phyloP scores from a whole-genome alignment of 2,329 filamentous ascomycete species.

The Epichloe sp. region DNA sequence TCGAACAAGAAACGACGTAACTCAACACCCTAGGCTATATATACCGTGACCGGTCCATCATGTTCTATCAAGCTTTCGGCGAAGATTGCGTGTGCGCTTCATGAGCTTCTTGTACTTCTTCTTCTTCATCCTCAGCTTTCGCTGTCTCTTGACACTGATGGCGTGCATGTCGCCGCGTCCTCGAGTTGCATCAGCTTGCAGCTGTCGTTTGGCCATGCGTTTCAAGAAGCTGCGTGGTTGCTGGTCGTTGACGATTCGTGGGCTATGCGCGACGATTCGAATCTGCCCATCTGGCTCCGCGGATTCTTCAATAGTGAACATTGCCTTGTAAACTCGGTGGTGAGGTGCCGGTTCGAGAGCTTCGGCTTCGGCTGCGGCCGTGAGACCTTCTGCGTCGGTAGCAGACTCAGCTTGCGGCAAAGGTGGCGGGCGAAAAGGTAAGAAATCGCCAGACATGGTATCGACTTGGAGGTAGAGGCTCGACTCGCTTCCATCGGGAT shows the following conservation, averaged over 20 bases:
- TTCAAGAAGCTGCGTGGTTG: conserved; percentile 49
- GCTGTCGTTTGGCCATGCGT: conserved; percentile 53
- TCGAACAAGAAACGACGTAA: conserved; percentile 12
- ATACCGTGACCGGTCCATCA: conserved; percentile 21
- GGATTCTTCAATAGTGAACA: conserved; percentile 56
- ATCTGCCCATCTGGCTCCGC: conserved; percentile 45
- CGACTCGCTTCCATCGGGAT: conserved; percentile 42
- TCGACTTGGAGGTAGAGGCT: conserved; percentile 55
- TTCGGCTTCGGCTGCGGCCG: conserved; percentile 20
- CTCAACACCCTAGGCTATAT: conserved; percentile 12
- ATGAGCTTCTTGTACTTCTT: conserved; percentile 99
- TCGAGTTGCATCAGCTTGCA: conserved; percentile 42
- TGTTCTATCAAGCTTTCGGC: conserved; percentile 67
- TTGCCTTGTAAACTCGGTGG: conserved; percentile 47
- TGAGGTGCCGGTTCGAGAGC: conserved; percentile 26
- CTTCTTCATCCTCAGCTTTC: conserved; percentile 99
- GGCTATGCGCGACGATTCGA: conserved; percentile 47
- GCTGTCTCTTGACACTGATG: conserved; percentile 83
- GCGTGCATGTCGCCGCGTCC: conserved; percentile 52
- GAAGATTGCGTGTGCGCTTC: conserved; percentile 77
- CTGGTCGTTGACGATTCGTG: conserved; percentile 39
- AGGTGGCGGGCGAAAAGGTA: conserved; percentile 78
- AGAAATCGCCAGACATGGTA: conserved; percentile 54
- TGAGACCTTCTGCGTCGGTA: conserved; percentile 23
- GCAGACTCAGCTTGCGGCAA: conserved; percentile 49